Evolutionary conservation across 352 stramenopile genomes (phyloP).

Genomic region (Globisporangium megalacanthum): DNA sequence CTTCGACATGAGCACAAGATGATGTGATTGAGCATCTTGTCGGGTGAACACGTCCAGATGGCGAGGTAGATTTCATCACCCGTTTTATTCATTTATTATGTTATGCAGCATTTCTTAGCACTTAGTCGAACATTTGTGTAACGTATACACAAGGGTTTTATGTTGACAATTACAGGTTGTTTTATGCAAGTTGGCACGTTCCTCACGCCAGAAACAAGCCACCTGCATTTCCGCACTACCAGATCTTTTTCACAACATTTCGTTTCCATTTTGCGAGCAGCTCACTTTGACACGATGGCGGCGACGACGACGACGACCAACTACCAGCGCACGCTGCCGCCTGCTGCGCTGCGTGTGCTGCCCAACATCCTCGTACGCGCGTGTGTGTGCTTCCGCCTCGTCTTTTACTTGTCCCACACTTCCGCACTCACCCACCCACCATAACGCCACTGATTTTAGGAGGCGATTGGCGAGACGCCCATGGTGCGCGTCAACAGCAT

Average conservation of each 20-base stretch:
- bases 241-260: not conserved
- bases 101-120: not conserved
- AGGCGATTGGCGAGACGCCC: slow-evolving; percentile 86
- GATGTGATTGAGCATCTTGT: not conserved
- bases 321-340: slow-evolving; percentile 24
- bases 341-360: slow-evolving; percentile 44
- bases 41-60: no score
- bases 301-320: not conserved
- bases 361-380: slow-evolving; percentile 49
- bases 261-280: not conserved
- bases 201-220: slow-evolving; percentile 4
- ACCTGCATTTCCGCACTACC: slow-evolving; percentile 3
- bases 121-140: no score
- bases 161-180: not conserved
- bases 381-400: not conserved
- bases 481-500: slow-evolving; percentile 92
- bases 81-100: not conserved
- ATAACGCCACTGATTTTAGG: not conserved
- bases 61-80: not conserved
- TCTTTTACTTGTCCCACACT: not conserved
- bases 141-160: not conserved
- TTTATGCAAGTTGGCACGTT: slow-evolving; percentile 5
- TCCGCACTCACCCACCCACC: no score
- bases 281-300: slow-evolving; percentile 2
- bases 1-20: not conserved